Base-by-base conservation (phyloP, 371 early-diverging fungal species). In the Massospora cicadina region DNA sequence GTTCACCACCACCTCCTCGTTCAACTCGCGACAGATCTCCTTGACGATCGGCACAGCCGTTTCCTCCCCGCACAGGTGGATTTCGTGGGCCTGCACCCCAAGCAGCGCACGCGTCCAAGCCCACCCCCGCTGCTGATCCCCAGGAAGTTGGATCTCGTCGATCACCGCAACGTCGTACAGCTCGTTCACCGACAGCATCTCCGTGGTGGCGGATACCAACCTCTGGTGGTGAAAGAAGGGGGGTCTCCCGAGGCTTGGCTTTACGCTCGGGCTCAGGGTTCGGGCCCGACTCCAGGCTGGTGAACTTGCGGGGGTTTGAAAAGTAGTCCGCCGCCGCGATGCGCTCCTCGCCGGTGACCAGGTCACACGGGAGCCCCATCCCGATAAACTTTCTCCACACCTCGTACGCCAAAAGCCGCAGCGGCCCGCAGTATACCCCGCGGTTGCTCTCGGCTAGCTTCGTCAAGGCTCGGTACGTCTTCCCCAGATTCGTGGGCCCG, bases 401-500 rank as follows among this genome's bases (percentile, higher is more conserved):
- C 70, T 97, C 98, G 66, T 90, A 87, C 0, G 98, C 98, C 29
- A 97, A 76, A 55, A 97, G 75, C 21, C 98, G 84, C 27, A 97
- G 71, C 0, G 98, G 98, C 2, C 93, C 95, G 68, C 90, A 90
- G 69, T 93, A 96, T 0, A 92, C 76, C 25, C 91, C 95, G 1
- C 77, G 68, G 30, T 76, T 66, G 12, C 86, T 82, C 13, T 69
- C 59, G 66, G 81, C 76, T 24, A 95, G 76, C 33, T 86, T 79
- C 65, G 85, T 65, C 12, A 97, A 70, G 2, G 98, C 98, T 53
- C 76, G 73, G 73, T 95, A 86, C 0, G 98, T 97, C 71, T 97
- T 97, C 65, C 98, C 98, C 25, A 91, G 91, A 73, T 97, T 97
- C 2, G 98, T 96, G 13, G 97, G 97, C 10, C 98, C 98, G 24